A percentile compares a stretch with the other conserved stretches of the same genome.
phyloP scores from a whole-genome alignment of 345 rosid species.

The Cardamine occulta region DNA sequence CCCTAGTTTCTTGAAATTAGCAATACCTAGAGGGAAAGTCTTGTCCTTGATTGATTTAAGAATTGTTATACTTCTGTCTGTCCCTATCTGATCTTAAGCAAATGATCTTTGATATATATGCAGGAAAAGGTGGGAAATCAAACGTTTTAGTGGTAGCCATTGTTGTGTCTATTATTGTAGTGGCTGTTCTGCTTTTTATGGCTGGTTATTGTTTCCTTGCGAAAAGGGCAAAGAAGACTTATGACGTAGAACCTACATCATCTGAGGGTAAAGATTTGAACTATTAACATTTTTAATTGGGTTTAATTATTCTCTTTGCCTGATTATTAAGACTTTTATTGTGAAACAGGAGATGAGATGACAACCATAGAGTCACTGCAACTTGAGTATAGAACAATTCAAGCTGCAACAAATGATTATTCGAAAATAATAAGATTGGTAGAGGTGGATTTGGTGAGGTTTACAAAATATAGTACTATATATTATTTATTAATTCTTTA shows the following conservation, averaged over 20 bases:
- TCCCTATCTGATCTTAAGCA: not conserved
- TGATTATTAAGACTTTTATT: no score
- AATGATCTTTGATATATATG: not conserved
- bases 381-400: slow-evolving; percentile 44
- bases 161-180: slow-evolving; percentile 40
- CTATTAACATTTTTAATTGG: no score
- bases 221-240: slow-evolving; percentile 39
- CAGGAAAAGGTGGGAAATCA: slow-evolving; percentile 43
- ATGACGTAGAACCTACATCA: no score
- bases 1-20: not conserved
- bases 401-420: slow-evolving; percentile 58
- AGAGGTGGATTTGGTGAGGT: slow-evolving; percentile 74
- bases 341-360: slow-evolving; percentile 37
- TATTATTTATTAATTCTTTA: not conserved
- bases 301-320: no score
- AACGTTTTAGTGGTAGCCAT: slow-evolving; percentile 37
- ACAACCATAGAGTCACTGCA: slow-evolving; percentile 51
- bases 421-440: slow-evolving; percentile 58
- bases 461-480: slow-evolving; percentile 55
- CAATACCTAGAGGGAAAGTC: no score
- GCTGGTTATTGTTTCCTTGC: slow-evolving; percentile 42
- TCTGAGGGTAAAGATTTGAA: no score
- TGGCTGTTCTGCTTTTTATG: slow-evolving; percentile 35
- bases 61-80: no score
- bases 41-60: no score